Evolutionary conservation across 768 basidiomycete genomes (phyloP).

Genomic region (Hericium erinaceus): DNA sequence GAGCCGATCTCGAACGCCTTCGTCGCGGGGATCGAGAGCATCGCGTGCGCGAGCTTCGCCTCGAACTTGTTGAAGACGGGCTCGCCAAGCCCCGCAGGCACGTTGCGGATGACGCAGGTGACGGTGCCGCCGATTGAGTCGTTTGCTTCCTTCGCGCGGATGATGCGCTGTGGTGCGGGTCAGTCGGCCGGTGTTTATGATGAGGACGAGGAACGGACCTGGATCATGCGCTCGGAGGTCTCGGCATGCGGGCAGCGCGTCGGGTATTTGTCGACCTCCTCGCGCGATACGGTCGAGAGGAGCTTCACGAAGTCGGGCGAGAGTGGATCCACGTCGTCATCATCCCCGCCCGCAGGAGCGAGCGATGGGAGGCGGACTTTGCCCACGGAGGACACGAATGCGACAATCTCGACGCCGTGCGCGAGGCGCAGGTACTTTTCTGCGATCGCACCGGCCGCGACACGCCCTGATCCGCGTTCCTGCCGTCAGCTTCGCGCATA

Average conservation of each 20-base stretch:
- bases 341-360: constrained; percentile 37
- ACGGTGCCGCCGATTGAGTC: constrained; percentile 99
- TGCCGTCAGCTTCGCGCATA: background rate
- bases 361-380: constrained; percentile 69
- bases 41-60: constrained; percentile 90
- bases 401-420: constrained; percentile 90
- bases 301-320: constrained; percentile 78
- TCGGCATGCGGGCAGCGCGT: constrained; percentile 88
- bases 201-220: constrained; percentile 37
- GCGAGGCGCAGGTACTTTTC: constrained; percentile 87
- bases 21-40: constrained; percentile 98
- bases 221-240: constrained; percentile 85
- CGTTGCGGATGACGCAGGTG: constrained; percentile 89
- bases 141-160: constrained; percentile 79
- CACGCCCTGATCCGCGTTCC: constrained; percentile 51
- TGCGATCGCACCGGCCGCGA: constrained; percentile 96
- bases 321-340: constrained; percentile 62
- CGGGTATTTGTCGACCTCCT: constrained; percentile 76
- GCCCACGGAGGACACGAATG: constrained; percentile 94
- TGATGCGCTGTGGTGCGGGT: constrained; percentile 57
- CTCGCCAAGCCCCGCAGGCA: constrained; percentile 89
- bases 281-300: constrained; percentile 71
- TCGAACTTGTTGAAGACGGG: constrained; percentile 99
- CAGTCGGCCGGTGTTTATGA: background rate
- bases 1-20: constrained; percentile 98